Conservation (phyloP, 192 early-diverging fungal species). For the Coemansia sp. region DNA sequence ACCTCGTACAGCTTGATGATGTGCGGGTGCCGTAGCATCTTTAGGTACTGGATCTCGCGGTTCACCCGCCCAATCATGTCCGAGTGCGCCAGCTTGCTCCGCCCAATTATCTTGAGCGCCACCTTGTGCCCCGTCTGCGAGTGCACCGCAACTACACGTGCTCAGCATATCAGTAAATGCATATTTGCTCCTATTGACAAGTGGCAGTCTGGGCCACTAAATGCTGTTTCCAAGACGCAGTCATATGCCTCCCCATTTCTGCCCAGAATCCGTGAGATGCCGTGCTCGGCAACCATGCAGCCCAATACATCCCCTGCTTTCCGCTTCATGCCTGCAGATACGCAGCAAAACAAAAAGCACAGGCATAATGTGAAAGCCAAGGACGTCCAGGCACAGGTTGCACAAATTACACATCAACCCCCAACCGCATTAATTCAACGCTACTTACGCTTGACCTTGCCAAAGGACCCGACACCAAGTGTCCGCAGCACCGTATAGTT, state of each 20-base stretch:
- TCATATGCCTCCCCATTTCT: not conserved
- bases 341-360: not conserved
- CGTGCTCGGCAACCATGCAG: not conserved
- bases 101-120: constrained; percentile 94
- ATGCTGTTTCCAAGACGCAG: not conserved
- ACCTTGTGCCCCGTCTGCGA: constrained; percentile 94
- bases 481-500: constrained; percentile 94
- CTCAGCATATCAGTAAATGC: not conserved
- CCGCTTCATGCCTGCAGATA: not conserved
- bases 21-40: constrained; percentile 92
- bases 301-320: not conserved
- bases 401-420: constrained; percentile 6
- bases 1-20: constrained; percentile 99
- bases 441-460: constrained; percentile 93
- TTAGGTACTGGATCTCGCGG: constrained; percentile 96
- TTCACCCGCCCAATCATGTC: constrained; percentile 96
- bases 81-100: constrained; percentile 86
- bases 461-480: constrained; percentile 96
- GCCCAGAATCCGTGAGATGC: not conserved
- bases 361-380: not conserved
- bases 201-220: not conserved
- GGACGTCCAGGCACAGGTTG: not conserved
- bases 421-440: not conserved
- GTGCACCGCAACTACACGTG: constrained; percentile 85
- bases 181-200: not conserved